Evolutionary conservation across 2,329 filamentous ascomycete genomes (phyloP), one percentile per base, ranked within the genome.

Genomic region (Rutstroemia sp.): DNA sequence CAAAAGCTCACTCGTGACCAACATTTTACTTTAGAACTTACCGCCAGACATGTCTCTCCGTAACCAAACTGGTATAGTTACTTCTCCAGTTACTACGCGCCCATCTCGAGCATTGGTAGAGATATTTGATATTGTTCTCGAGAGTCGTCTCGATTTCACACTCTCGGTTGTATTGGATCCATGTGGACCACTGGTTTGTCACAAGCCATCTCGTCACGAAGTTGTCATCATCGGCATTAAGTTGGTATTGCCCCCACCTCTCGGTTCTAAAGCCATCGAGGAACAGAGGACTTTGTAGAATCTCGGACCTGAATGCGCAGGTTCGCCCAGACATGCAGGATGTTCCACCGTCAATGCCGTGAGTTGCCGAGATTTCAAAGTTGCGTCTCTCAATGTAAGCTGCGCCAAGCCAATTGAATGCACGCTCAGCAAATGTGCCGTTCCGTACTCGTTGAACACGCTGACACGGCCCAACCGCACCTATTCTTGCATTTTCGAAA

Each of bases 131-230:
- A 69, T 92, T 87, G 70, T 92, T 88, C 72, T 96, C 92, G 42
- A 97, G 79, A 3, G 92, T 96, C 25, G 92, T 97, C 75, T 94
- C 86, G 59, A 97, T 87, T 73, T 95, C 89, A 66, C 89, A 95
- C 69, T 95, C 89, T 48, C 81, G 83, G 71, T 96, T 87, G 74
- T 96, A 96, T 75, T 97, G 92, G 72, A 96, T 88, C 78, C 89
- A 92, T 21, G 92, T 96, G 75, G 95, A 90, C 89, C 90, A 95
- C 64, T 86, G 81, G 74, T 96, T 87, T 62, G 84, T 88, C 64
- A 96, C 92, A 67, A 97, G 81, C 92, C 92, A 97, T 57, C 92
- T 86, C 6, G 92, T 96, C 65, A 97, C 89, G 74, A 96, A 97
- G 74, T 97, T 97, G 78, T 97, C 92, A 71, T 97, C 92, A 72